A percentile compares a stretch with the other conserved stretches of the same genome.
These are phyloP conservation scores for Diplocarpon rosae DNA, from an alignment of 2,329 filamentous ascomycete genomes.

Conservation along the genomic window DNA sequence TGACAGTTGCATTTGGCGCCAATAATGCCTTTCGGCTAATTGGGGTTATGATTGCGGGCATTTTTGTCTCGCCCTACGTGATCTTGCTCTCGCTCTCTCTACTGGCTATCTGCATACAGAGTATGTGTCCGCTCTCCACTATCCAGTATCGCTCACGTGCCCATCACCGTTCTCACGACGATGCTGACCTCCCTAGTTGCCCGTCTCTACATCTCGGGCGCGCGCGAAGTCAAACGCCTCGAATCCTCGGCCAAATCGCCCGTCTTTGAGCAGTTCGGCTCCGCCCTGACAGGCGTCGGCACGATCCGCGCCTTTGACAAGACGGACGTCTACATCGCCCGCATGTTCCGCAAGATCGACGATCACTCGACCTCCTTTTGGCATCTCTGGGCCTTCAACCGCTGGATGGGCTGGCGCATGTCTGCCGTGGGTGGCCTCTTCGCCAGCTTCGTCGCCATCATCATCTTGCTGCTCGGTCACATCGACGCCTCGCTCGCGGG, in stretches of 20 bases:
- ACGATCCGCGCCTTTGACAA: constrained; percentile 71
- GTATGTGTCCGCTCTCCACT: too few species aligned
- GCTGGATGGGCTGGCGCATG: constrained; percentile 70
- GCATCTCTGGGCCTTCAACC: constrained; percentile 61
- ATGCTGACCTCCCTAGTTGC: constrained; percentile 32
- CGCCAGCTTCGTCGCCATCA: constrained; percentile 49
- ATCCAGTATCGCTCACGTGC: too few species aligned
- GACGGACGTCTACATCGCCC: constrained; percentile 50
- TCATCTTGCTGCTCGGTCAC: constrained; percentile 48
- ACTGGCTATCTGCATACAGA: constrained; percentile 42
- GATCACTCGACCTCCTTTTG: constrained; percentile 54
- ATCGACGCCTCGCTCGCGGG: constrained; percentile 64
- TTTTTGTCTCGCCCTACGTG: constrained; percentile 58
- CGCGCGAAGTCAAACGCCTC: constrained; percentile 64
- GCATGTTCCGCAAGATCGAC: constrained; percentile 62
- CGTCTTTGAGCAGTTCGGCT: constrained; percentile 70
- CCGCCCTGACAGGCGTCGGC: constrained; percentile 58
- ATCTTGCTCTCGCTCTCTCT: constrained; percentile 50
- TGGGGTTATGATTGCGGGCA: constrained; percentile 54
- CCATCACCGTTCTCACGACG: too few species aligned
- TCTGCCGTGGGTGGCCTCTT: constrained; percentile 58
- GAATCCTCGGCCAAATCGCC: constrained; percentile 70
- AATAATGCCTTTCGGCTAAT: constrained; percentile 50
- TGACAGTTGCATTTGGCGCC: constrained; percentile 41
- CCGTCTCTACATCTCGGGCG: constrained; percentile 53